These are phyloP conservation scores for Saccharomyces paradoxus DNA, from an alignment of 805 yeast species.

Conservation along the genomic window DNA sequence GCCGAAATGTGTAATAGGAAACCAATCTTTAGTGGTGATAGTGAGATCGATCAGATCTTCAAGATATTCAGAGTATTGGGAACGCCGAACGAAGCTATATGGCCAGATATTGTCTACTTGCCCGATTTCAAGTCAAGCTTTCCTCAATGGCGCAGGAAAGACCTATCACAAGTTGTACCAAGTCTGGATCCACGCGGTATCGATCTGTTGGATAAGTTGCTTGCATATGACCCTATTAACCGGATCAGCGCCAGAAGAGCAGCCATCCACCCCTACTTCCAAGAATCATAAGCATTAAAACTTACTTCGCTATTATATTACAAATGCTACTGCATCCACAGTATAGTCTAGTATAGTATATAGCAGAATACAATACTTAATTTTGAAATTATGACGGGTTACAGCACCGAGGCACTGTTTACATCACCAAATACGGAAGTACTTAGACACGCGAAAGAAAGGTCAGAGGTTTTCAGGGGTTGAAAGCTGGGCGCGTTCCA, in stretches of 20 bases:
- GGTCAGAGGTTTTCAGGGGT: neutral
- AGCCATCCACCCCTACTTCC: slow-evolving; percentile 63
- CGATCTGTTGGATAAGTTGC: slow-evolving; percentile 67
- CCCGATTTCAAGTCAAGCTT: slow-evolving; percentile 83
- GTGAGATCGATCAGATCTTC: slow-evolving; percentile 90
- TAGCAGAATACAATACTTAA: neutral
- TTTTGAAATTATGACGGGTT: neutral
- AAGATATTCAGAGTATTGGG: slow-evolving; percentile 92
- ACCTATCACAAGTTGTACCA: slow-evolving; percentile 71
- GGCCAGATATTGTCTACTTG: slow-evolving; percentile 92
- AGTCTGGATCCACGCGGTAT: slow-evolving; percentile 75
- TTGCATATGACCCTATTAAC: slow-evolving; percentile 87
- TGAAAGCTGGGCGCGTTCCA: neutral
- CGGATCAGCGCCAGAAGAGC: slow-evolving; percentile 94
- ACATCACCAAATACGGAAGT: neutral
- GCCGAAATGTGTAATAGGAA: slow-evolving; percentile 99
- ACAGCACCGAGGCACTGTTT: neutral
- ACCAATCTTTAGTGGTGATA: slow-evolving; percentile 92
- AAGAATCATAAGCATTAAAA: slow-evolving; percentile 8
- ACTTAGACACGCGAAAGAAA: neutral
- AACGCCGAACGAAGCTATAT: slow-evolving; percentile 88
- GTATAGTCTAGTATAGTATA: neutral
- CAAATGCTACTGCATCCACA: neutral
- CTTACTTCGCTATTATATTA: neutral
- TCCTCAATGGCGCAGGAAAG: slow-evolving; percentile 84